A percentile compares a stretch with the other conserved stretches of the same genome.
phyloP scores from a whole-genome alignment of 495 filamentous ascomycete species.

The Hypomontagnella submonticulosa region DNA sequence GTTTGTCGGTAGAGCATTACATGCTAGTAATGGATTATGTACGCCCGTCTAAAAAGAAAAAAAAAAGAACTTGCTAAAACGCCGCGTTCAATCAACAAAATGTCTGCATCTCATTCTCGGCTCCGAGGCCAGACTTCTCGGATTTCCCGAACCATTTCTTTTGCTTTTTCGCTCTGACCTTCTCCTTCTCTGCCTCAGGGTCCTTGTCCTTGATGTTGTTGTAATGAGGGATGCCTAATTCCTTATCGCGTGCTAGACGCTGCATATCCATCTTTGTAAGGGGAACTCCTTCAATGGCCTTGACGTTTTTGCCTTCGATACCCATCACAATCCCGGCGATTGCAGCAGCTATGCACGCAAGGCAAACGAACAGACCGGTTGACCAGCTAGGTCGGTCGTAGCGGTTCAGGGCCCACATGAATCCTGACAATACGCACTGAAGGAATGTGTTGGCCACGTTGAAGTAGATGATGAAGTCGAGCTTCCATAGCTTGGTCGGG shows the following conservation, averaged over 20 bases:
- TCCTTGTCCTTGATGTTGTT: slow-evolving; percentile 66
- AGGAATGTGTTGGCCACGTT: slow-evolving; percentile 82
- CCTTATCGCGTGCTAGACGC: slow-evolving; percentile 58
- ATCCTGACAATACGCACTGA: slow-evolving; percentile 72
- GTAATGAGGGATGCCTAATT: slow-evolving; percentile 61
- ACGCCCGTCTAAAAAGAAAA: slow-evolving; percentile 27
- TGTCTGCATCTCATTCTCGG: slow-evolving; percentile 31
- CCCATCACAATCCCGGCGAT: slow-evolving; percentile 75
- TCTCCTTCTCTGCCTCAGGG: slow-evolving; percentile 54
- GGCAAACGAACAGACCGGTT: slow-evolving; percentile 76
- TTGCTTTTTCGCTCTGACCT: slow-evolving; percentile 41
- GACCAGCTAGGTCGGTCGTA: slow-evolving; percentile 76
- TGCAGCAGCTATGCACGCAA: slow-evolving; percentile 75
- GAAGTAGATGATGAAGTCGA: slow-evolving; percentile 81
- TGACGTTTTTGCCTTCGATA: slow-evolving; percentile 71
- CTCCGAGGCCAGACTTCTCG: slow-evolving; percentile 27
- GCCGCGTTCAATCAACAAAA: slow-evolving; percentile 27
- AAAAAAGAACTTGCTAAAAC: slow-evolving; percentile 26
- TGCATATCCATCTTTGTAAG: slow-evolving; percentile 57
- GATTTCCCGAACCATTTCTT: slow-evolving; percentile 37
- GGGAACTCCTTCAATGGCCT: slow-evolving; percentile 72
- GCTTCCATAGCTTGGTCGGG: slow-evolving; percentile 75
- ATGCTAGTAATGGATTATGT: slow-evolving; percentile 16
- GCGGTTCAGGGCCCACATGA: slow-evolving; percentile 84
- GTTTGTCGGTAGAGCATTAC: slow-evolving; percentile 1